These are phyloP conservation scores for Aspergillus sclerotialis DNA, from an alignment of 2,329 filamentous ascomycete species.

Conservation along the genomic window DNA sequence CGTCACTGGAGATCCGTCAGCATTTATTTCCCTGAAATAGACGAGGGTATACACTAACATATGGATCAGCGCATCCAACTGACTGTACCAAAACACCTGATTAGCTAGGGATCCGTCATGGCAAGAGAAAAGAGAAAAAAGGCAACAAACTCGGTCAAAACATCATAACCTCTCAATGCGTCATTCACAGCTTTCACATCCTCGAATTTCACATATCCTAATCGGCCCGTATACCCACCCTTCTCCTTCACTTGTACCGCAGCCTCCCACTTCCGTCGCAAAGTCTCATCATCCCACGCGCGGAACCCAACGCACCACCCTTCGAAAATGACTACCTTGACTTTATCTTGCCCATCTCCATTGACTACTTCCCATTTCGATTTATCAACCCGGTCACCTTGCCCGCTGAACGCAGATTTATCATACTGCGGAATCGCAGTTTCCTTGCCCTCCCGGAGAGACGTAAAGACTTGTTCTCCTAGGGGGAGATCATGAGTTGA, in stretches of 20 bases:
- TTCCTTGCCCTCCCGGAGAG: conserved; percentile 45
- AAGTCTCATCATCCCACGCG: conserved; percentile 48
- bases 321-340: conserved; percentile 70
- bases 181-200: conserved; percentile 55
- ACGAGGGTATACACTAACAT: conserved; percentile 44
- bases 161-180: conserved; percentile 51
- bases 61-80: conserved; percentile 58
- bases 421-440: conserved; percentile 70
- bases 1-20: conserved; percentile 45
- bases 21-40: not conserved
- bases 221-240: conserved; percentile 42
- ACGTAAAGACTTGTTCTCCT: conserved; percentile 55
- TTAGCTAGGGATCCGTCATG: conserved; percentile 7
- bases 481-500: conserved; percentile 73
- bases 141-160: conserved; percentile 44
- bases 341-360: conserved; percentile 21
- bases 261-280: conserved; percentile 48
- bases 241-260: conserved; percentile 42
- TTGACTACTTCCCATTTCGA: conserved; percentile 54
- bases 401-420: conserved; percentile 69
- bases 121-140: not conserved
- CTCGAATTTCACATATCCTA: conserved; percentile 49
- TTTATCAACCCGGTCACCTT: conserved; percentile 65
- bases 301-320: conserved; percentile 89
- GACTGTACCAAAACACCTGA: conserved; percentile 29